Conservation (phyloP, 2,329 filamentous ascomycete species). For the Aspergillus neoniger region DNA sequence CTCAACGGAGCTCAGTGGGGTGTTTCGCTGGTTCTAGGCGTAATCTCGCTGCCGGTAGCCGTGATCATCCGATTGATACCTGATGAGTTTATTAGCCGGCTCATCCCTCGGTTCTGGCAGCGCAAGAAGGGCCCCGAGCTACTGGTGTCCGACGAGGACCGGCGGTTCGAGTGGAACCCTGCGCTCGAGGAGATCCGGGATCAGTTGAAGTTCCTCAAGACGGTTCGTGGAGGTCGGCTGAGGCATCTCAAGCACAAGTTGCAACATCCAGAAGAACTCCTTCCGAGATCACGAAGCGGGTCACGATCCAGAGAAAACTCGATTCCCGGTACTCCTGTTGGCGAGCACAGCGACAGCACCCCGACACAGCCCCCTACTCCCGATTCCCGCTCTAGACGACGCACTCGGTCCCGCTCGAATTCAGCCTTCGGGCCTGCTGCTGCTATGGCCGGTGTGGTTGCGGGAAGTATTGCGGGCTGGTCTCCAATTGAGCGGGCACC, state of each 20-base stretch:
- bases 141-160: conserved; percentile 49
- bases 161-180: conserved; percentile 58
- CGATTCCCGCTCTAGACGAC: conserved; percentile 51
- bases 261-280: conserved; percentile 55
- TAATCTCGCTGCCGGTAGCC: conserved; percentile 67
- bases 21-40: conserved; percentile 68
- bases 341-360: conserved; percentile 44
- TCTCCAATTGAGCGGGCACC: conserved; percentile 58
- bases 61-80: conserved; percentile 62
- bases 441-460: conserved; percentile 66
- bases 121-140: conserved; percentile 46
- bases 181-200: conserved; percentile 64
- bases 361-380: conserved; percentile 54
- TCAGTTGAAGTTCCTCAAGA: conserved; percentile 65
- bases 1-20: conserved; percentile 69
- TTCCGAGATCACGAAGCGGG: conserved; percentile 47
- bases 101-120: conserved; percentile 44
- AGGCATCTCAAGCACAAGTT: conserved; percentile 62
- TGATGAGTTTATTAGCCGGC: conserved; percentile 53
- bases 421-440: conserved; percentile 60
- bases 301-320: conserved; percentile 47
- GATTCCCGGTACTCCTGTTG: conserved; percentile 58
- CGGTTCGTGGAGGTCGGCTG: conserved; percentile 63
- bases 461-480: conserved; percentile 67
- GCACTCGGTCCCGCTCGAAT: conserved; percentile 61